These are phyloP conservation scores for Rutstroemia sydowiana DNA, from an alignment of 2,329 filamentous ascomycete genomes.

Conservation along the genomic window DNA sequence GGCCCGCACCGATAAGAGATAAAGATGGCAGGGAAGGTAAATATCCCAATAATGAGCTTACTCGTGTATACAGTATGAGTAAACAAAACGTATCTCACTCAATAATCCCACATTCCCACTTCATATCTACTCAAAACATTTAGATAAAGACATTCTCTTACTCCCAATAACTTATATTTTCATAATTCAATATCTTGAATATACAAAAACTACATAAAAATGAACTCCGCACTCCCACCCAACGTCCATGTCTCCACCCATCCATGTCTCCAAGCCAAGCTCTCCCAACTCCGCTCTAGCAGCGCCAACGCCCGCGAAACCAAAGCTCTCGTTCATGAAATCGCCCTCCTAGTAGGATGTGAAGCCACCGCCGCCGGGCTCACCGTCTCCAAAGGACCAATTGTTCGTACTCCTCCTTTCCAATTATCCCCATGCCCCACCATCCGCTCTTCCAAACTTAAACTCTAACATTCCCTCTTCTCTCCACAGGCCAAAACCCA, in stretches of 20 bases:
- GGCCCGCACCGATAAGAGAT: not conserved
- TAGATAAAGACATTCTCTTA: too few species aligned
- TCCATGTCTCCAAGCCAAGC: slow-evolving; percentile 80
- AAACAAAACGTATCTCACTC: too few species aligned
- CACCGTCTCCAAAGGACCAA: slow-evolving; percentile 48
- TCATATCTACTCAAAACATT: too few species aligned
- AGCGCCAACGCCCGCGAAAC: slow-evolving; percentile 66
- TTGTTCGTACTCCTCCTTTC: slow-evolving; percentile 40
- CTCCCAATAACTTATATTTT: too few species aligned
- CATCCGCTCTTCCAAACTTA: not conserved
- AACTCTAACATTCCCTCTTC: not conserved
- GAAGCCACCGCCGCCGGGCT: slow-evolving; percentile 69
- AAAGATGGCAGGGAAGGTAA: too few species aligned
- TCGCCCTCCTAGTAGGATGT: slow-evolving; percentile 71
- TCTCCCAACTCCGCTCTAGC: slow-evolving; percentile 78
- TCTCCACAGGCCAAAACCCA: slow-evolving; percentile 62
- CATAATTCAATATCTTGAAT: not conserved
- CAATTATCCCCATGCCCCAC: slow-evolving; percentile 1
- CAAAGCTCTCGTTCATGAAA: slow-evolving; percentile 77
- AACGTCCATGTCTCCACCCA: slow-evolving; percentile 76
- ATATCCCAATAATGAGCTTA: too few species aligned
- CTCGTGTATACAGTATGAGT: too few species aligned
- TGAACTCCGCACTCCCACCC: slow-evolving; percentile 37
- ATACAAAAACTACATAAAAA: not conserved
- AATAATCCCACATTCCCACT: too few species aligned